Percentiles rank a stretch among this genome's conserved stretches.
phyloP scores from a whole-genome alignment of 2,329 filamentous ascomycete species.

The Paramyrothecium roridum region DNA sequence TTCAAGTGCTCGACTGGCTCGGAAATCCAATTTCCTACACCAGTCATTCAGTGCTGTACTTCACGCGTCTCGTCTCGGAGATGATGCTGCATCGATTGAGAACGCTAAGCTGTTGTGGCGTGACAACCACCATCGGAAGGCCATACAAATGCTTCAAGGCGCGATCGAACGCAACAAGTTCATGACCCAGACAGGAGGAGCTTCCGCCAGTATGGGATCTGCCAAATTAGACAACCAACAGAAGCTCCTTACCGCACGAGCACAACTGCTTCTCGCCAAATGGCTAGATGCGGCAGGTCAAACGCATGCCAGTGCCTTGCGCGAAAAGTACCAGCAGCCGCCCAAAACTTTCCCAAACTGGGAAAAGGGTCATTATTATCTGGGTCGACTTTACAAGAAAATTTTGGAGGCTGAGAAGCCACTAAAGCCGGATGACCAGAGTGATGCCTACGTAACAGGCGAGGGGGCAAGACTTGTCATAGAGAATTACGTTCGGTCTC shows the following conservation, averaged over 20 bases:
- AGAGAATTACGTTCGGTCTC: constrained; percentile 86
- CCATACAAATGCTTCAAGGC: constrained; percentile 84
- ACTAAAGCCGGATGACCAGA: constrained; percentile 73
- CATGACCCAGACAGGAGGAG: constrained; percentile 43
- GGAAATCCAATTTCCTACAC: constrained; percentile 78
- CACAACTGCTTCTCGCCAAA: constrained; percentile 86
- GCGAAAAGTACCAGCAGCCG: constrained; percentile 79
- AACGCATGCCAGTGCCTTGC: constrained; percentile 76
- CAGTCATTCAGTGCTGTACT: constrained; percentile 94
- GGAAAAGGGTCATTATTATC: constrained; percentile 97
- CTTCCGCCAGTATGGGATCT: constrained; percentile 26
- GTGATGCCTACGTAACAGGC: constrained; percentile 71
- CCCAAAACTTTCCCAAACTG: constrained; percentile 68
- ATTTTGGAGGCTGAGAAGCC: constrained; percentile 84
- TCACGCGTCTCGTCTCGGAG: constrained; percentile 79
- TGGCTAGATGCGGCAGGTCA: constrained; percentile 97
- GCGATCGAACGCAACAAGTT: constrained; percentile 83
- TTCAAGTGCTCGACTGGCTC: constrained; percentile 76
- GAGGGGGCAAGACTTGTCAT: constrained; percentile 86
- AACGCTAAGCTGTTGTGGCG: constrained; percentile 92
- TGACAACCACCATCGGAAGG: constrained; percentile 89
- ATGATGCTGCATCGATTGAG: constrained; percentile 87
- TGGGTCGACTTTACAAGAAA: constrained; percentile 97
- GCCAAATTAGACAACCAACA: constrained; percentile 44
- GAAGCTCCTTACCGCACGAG: constrained; percentile 66